Percentiles rank a stretch among this genome's conserved stretches.
These are phyloP conservation scores for Suillus brevipes DNA, from an alignment of 768 basidiomycete genomes.

Conservation along the genomic window DNA sequence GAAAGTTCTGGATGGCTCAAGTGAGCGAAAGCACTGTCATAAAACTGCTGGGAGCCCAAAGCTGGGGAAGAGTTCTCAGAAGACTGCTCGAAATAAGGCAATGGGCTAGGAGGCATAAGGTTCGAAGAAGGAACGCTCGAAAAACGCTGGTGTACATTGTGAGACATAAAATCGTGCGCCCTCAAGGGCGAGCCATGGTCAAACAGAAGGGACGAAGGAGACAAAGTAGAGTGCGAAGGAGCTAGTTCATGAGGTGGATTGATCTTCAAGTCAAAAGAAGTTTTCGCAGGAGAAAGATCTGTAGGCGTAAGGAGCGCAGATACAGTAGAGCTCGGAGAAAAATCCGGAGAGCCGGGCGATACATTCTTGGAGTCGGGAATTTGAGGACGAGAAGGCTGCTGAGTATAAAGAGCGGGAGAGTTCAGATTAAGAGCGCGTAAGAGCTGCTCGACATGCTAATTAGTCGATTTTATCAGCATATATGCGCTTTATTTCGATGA, in stretches of 20 bases:
- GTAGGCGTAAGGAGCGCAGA: conserved; percentile 75
- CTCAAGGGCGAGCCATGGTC: conserved; percentile 42
- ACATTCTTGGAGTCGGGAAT: conserved; percentile 39
- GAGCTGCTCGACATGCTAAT: conserved; percentile 79
- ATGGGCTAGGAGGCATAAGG: conserved; percentile 20
- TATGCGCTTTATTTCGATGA: conserved; percentile 25
- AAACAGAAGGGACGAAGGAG: conserved; percentile 44
- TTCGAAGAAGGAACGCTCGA: conserved; percentile 26
- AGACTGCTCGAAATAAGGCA: conserved; percentile 56
- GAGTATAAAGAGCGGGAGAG: conserved; percentile 60
- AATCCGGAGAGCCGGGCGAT: conserved; percentile 60
- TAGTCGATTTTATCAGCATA: conserved; percentile 21
- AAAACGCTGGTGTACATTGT: conserved; percentile 27
- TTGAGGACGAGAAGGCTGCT: conserved; percentile 44
- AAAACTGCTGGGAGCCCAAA: conserved; percentile 37
- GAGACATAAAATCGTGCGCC: conserved; percentile 31
- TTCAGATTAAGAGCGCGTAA: conserved; percentile 77
- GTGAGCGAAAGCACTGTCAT: conserved; percentile 27
- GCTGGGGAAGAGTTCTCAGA: conserved; percentile 43
- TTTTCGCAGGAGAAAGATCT: conserved; percentile 64
- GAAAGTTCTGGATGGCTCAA: conserved; percentile 21
- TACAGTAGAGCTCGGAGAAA: conserved; percentile 71
- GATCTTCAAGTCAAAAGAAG: conserved; percentile 57
- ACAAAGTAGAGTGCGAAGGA: conserved; percentile 24
- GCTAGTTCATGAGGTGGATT: conserved; percentile 52